phyloP scores from a whole-genome alignment of 441 rosid genomes.

The Breynia disticha region DNA sequence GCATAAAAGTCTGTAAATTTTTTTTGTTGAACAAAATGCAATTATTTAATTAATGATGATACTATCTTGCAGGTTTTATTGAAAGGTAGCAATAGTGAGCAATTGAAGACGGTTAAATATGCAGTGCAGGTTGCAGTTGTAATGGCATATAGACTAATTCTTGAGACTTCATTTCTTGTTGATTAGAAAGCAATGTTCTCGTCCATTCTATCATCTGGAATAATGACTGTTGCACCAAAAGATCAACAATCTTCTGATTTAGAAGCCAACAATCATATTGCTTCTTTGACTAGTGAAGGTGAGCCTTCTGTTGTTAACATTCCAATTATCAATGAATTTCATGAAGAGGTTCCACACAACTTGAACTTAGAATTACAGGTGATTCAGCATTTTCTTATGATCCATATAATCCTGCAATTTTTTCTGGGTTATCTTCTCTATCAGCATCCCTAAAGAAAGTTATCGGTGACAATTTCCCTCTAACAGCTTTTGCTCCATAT shows the following conservation, averaged over 20 bases:
- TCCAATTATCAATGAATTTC: slow-evolving; percentile 41
- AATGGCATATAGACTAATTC: slow-evolving; percentile 75
- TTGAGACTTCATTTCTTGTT: slow-evolving; percentile 88
- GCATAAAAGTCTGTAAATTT: neutral
- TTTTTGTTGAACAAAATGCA: no score
- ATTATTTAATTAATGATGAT: neutral
- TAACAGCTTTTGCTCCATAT: slow-evolving; percentile 30
- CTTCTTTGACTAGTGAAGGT: slow-evolving; percentile 21
- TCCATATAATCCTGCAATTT: slow-evolving; percentile 68
- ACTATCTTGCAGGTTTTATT: slow-evolving; percentile 62
- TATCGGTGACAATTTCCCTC: slow-evolving; percentile 36
- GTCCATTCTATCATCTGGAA: slow-evolving; percentile 40
- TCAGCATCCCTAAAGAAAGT: slow-evolving; percentile 69
- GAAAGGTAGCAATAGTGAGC: slow-evolving; percentile 76
- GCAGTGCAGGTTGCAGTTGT: slow-evolving; percentile 62
- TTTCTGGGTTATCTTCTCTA: slow-evolving; percentile 69
- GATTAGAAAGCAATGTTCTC: slow-evolving; percentile 82
- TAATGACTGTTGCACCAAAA: slow-evolving; percentile 16
- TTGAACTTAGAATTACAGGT: slow-evolving; percentile 25
- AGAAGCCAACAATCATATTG: slow-evolving; percentile 20
- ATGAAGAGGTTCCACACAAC: slow-evolving; percentile 25
- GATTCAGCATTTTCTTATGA: slow-evolving; percentile 43
- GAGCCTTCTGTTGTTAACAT: slow-evolving; percentile 25
- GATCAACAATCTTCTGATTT: slow-evolving; percentile 20
- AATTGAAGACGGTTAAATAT: slow-evolving; percentile 74